Evolutionary conservation across 371 early-diverging fungal species (phyloP), one percentile per base, ranked within the genome.

Genomic region (Haplosporangium sp.): DNA sequence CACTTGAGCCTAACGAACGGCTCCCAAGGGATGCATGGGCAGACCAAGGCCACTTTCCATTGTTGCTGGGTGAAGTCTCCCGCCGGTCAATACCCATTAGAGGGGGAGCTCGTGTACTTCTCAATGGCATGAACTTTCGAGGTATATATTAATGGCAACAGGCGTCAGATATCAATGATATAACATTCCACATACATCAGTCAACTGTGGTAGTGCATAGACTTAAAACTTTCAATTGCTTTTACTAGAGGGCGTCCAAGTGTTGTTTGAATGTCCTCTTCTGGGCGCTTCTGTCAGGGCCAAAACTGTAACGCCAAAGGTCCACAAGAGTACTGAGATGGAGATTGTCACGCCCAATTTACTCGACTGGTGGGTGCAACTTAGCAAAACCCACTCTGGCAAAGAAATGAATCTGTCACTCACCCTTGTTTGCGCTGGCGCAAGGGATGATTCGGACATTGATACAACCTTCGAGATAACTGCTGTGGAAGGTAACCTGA

Each of bases 241-340:
- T 7, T 42, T 4, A 13, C 16, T 46, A 73, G 74, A 60, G 18
- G 74, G 74, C 9, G 68, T 74, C 4, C 68, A 74, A 13, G 64
- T 64, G 0, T 55, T 63, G 9, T 64, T 74, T 29, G 61, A 59
- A 23, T 74, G 67, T 38, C 64, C 64, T n/a, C 59, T 55, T 36
- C 21, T 74, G 16, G 52, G 55, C 16, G 51, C 45, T 13, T 11
- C 37, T 21, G 16, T 62, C 8, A 48, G 50, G 23, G 10, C 68
- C 0, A 77, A 71, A 29, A 45, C 64, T 20, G 23, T 77, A 18
- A 71, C 46, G 29, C 77, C 77, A 5, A 43, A 43, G 23, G 64
- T 77, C 5, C 67, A 60, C 38, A 62, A 63, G 45, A 71, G 62
- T 41, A 71, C 77, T 14, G 72, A 71, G 56, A 62, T 77, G 60